These are phyloP conservation scores for Adenanthera pavonina DNA, from an alignment of 306 rosid species.

Conservation along the genomic window DNA sequence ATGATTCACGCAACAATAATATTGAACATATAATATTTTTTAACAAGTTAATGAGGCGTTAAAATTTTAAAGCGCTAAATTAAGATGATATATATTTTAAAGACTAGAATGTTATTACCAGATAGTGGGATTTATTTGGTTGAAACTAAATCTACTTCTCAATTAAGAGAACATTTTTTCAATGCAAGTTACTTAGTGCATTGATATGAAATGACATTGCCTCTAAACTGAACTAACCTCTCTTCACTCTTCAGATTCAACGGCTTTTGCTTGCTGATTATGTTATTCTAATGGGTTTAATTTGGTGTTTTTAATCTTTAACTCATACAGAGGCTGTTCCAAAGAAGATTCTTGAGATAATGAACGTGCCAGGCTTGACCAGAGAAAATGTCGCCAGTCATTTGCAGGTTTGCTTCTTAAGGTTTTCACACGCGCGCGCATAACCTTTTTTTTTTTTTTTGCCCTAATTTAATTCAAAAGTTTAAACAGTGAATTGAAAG, in stretches of 20 bases:
- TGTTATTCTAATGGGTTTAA: not conserved
- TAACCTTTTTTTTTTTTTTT: not conserved
- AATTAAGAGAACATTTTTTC: not conserved
- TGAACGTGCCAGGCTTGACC: conserved; percentile 68
- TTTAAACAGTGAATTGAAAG: not conserved
- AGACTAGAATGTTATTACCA: not conserved
- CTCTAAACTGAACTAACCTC: too few species aligned
- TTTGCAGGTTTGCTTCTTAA: conserved; percentile 58
- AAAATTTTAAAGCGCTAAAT: not conserved
- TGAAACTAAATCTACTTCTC: too few species aligned
- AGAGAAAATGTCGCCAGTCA: conserved; percentile 76
- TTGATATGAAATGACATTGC: too few species aligned
- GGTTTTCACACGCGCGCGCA: too few species aligned
- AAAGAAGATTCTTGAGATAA: conserved; percentile 59
- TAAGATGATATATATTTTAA: not conserved
- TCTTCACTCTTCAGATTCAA: too few species aligned
- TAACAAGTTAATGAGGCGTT: not conserved
- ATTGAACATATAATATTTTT: too few species aligned
- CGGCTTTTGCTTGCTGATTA: not conserved
- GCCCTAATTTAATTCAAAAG: not conserved
- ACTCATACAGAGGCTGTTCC: conserved; percentile 63
- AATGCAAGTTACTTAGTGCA: not conserved
- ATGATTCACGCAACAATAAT: too few species aligned
- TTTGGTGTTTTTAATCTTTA: not conserved
- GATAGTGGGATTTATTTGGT: too few species aligned